Conservation (phyloP, 2,329 filamentous ascomycete species). For the Aspergillus ibericus region DNA sequence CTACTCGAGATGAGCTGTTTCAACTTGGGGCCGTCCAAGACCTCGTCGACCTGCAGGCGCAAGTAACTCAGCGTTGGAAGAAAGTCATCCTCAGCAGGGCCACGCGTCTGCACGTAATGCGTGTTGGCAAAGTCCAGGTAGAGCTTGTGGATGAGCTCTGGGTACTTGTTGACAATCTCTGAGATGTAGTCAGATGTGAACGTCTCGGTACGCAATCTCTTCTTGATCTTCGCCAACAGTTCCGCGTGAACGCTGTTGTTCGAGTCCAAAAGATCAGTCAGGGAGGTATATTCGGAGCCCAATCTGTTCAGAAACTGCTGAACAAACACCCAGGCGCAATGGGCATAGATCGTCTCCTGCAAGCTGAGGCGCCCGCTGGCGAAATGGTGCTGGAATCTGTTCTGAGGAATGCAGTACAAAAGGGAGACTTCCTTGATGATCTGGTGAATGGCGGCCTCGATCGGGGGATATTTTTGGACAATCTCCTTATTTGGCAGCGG, state of each 20-base stretch:
- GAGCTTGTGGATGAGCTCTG: constrained; percentile 78
- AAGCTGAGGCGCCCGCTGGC: constrained; percentile 81
- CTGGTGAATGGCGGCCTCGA: constrained; percentile 94
- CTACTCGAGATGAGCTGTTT: constrained; percentile 75
- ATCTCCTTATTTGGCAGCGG: constrained; percentile 63
- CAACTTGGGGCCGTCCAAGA: constrained; percentile 72
- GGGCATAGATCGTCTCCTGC: constrained; percentile 95
- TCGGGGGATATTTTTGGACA: constrained; percentile 65
- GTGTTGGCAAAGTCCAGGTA: constrained; percentile 90
- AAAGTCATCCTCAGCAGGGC: constrained; percentile 63
- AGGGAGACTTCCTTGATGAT: constrained; percentile 98
- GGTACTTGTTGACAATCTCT: constrained; percentile 92
- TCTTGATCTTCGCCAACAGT: constrained; percentile 90
- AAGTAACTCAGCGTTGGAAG: constrained; percentile 69
- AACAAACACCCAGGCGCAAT: constrained; percentile 96
- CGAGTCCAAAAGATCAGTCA: constrained; percentile 75
- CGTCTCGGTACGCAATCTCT: constrained; percentile 88
- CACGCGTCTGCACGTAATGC: constrained; percentile 71
- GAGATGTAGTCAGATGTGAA: constrained; percentile 98
- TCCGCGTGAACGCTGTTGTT: constrained; percentile 84
- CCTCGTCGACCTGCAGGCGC: constrained; percentile 66
- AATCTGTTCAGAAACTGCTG: constrained; percentile 97
- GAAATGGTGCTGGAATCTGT: constrained; percentile 91
- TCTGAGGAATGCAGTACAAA: constrained; percentile 95
- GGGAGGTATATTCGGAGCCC: constrained; percentile 84